phyloP scores from a whole-genome alignment of 2,329 filamentous ascomycete genomes.

The Cladophialophora immunda region DNA sequence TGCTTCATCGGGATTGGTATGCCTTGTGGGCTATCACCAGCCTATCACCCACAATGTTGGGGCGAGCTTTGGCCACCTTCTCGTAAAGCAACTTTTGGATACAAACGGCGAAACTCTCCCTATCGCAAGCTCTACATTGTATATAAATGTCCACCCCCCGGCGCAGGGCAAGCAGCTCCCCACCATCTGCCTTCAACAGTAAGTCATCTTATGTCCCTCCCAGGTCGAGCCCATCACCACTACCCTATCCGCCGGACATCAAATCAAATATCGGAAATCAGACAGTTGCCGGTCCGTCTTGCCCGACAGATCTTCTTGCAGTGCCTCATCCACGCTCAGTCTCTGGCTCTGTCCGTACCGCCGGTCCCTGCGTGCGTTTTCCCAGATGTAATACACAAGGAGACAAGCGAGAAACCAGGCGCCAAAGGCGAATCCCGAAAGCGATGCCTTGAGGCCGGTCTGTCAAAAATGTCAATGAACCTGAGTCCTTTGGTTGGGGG shows the following conservation, averaged over 20 bases:
- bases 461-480: conserved; percentile 44
- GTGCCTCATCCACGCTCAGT: conserved; percentile 43
- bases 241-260: conserved; percentile 4
- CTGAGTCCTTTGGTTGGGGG: no score
- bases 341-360: conserved; percentile 42
- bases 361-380: conserved; percentile 45
- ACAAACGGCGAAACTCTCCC: no score
- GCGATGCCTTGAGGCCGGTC: conserved; percentile 47
- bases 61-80: no score
- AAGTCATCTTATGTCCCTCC: background rate
- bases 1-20: background rate
- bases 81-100: no score
- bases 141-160: no score
- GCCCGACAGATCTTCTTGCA: conserved; percentile 46
- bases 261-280: conserved; percentile 48
- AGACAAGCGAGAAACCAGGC: conserved; percentile 45
- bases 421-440: conserved; percentile 44
- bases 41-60: no score
- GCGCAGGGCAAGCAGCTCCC: background rate
- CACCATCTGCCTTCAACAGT: background rate
- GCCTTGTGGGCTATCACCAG: no score
- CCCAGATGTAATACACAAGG: conserved; percentile 44
- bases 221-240: no score
- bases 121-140: no score
- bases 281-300: conserved; percentile 49